Evolutionary conservation across 2,329 filamentous ascomycete species (phyloP).

Genomic region (Fusarium temperatum): DNA sequence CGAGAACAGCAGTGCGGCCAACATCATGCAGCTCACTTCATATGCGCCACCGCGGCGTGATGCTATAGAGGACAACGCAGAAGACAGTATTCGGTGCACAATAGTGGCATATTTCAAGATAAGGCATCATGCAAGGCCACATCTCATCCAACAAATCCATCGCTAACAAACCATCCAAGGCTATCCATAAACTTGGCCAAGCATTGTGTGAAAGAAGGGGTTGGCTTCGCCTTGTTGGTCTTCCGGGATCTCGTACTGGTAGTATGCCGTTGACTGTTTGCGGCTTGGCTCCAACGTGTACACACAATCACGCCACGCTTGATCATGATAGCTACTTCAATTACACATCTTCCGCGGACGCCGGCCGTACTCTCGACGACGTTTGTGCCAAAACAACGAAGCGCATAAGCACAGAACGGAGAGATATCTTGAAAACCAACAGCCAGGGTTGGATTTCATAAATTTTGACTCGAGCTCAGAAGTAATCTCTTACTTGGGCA

Average conservation of each 20-base stretch:
- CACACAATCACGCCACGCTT: neutral
- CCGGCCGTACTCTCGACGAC: constrained; percentile 3
- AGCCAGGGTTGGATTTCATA: constrained; percentile 4
- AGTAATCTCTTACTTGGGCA: constrained; percentile 8
- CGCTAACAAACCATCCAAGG: constrained; percentile 15
- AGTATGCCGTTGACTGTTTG: neutral
- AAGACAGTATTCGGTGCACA: neutral
- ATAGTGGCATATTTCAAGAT: constrained; percentile 6
- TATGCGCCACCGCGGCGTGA: constrained; percentile 15
- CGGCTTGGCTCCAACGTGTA: neutral
- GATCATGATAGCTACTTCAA: neutral
- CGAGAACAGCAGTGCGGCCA: constrained; percentile 5
- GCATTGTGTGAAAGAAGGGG: neutral
- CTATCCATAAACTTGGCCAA: neutral
- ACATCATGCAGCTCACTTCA: constrained; percentile 16
- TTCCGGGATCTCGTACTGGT: neutral
- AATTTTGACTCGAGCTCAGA: constrained; percentile 1
- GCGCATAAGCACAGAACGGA: neutral
- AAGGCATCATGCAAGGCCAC: constrained; percentile 16
- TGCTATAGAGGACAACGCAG: neutral
- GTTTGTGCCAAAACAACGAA: neutral
- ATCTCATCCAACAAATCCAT: constrained; percentile 3
- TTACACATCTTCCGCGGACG: neutral
- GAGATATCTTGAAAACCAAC: neutral
- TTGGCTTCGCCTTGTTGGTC: neutral